Evolutionary conservation across 2,329 filamentous ascomycete species (phyloP), one percentile per base, ranked within the genome.

Genomic region (Epichloe amarillans): DNA sequence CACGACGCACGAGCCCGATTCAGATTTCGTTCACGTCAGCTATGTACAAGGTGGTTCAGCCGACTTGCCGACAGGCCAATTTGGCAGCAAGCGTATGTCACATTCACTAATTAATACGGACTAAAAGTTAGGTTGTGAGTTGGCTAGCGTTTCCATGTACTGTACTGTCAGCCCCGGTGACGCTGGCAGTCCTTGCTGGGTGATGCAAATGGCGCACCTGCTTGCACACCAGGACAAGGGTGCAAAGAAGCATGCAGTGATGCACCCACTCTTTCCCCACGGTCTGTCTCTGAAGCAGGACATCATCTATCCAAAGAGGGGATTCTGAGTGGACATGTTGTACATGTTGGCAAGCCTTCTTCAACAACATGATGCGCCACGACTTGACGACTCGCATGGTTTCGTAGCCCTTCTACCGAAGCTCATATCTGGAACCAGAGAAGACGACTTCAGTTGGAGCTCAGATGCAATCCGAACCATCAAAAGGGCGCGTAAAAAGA

Each of bases 271-370:
- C 35, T 39, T 50, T 49, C 35, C 50, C 41, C 46, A 43, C 36
- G 46, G 50, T 43, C 33, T 26, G 42, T 46, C 40, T 36, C 14
- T 38, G 36, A 49, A 46, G 50, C 50, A 49, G 49, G 40, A 49
- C 50, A 52, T 49, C 41, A 49, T 49, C 45, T 11, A 45, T 36
- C 21, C 46, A 41, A 35, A n/a, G 37, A 23, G 26, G 11, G 17
- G 33, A 47, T 38, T 30, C 26, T 15, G 11, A 15, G 35, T 38
- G 15, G 45, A 19, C 19, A 37, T 44, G 41, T 5, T 38, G 21
- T 36, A 47, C 19, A 37, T 44, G 41, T 12, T 44, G 23, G 5
- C 41, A 30, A 30, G 21, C 10, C 41, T 43, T 37, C 33, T 49
- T 49, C 19, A 49, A 39, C 47, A 42, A 19, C 39, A 19, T 26